phyloP scores from a whole-genome alignment of 1,139 yeast species.

The Debaryomyces singareniensis region DNA sequence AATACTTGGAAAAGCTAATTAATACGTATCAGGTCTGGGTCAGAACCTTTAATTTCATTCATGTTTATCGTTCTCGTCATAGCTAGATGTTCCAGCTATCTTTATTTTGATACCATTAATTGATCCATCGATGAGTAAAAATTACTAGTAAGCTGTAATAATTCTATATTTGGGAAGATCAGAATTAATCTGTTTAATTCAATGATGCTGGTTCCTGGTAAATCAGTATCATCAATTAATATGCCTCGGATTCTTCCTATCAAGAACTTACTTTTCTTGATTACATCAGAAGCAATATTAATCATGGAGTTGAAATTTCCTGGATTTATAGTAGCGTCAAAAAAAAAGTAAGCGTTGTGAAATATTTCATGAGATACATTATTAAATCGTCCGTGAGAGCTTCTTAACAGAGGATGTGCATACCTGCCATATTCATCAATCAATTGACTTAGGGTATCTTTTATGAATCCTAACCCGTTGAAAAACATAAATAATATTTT shows the following conservation, averaged over 20 bases:
- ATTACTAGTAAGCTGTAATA: not conserved
- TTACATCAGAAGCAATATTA: constrained; percentile 29
- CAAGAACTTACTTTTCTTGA: constrained; percentile 30
- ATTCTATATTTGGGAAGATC: not conserved
- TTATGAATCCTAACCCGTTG: constrained; percentile 29
- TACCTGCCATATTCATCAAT: constrained; percentile 24
- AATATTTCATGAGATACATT: constrained; percentile 7
- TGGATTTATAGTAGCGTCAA: constrained; percentile 22
- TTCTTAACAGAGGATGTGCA: constrained; percentile 3
- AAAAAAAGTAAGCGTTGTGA: constrained; percentile 29
- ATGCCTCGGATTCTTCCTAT: constrained; percentile 26
- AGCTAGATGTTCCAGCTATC: too few species aligned
- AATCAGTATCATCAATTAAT: constrained; percentile 27
- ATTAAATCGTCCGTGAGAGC: not conserved
- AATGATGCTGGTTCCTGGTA: constrained; percentile 23
- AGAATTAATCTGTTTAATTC: not conserved
- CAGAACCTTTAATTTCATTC: too few species aligned
- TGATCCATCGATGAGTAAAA: not conserved
- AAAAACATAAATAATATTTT: constrained; percentile 36
- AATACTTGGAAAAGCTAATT: too few species aligned
- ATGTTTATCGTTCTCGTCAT: too few species aligned
- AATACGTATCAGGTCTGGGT: too few species aligned
- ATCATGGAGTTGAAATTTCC: constrained; percentile 20
- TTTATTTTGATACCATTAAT: too few species aligned
- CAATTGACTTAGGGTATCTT: constrained; percentile 23